phyloP scores from a whole-genome alignment of 345 rosid genomes.

The Populus ilicifolia region DNA sequence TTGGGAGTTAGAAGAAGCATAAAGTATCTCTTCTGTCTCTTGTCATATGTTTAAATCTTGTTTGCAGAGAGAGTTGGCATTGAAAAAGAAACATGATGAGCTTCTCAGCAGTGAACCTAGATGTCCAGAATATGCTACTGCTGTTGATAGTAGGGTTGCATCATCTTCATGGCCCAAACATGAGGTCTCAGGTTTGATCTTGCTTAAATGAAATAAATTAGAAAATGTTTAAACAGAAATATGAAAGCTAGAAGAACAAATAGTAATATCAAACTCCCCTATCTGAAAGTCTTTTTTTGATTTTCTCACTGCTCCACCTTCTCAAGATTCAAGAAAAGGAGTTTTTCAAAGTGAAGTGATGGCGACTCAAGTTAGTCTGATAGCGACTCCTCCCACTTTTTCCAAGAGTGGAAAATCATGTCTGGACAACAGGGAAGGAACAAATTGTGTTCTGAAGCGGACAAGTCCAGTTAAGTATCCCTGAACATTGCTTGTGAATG shows the following conservation, averaged over 20 bases:
- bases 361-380: constrained; percentile 10
- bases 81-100: constrained; percentile 64
- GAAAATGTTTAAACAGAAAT: constrained; percentile 11
- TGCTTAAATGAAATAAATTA: constrained; percentile 13
- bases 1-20: too few species aligned
- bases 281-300: constrained; percentile 23
- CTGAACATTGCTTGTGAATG: constrained; percentile 6
- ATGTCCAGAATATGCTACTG: constrained; percentile 28
- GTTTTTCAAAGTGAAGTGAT: constrained; percentile 24
- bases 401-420: constrained; percentile 23
- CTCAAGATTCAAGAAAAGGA: constrained; percentile 29
- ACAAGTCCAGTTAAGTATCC: constrained; percentile 48
- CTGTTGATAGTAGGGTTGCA: constrained; percentile 15
- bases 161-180: constrained; percentile 3
- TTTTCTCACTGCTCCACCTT: constrained; percentile 32
- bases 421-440: constrained; percentile 18
- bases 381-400: background rate
- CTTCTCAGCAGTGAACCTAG: constrained; percentile 27
- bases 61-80: constrained; percentile 78
- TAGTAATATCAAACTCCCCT: background rate
- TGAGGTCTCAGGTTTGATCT: constrained; percentile 55
- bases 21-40: background rate
- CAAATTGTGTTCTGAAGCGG: constrained; percentile 16
- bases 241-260: background rate
- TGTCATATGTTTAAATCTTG: constrained; percentile 10